Evolutionary conservation across 2,329 filamentous ascomycete species (phyloP).

Genomic region (Ceratocystis harringtonii): DNA sequence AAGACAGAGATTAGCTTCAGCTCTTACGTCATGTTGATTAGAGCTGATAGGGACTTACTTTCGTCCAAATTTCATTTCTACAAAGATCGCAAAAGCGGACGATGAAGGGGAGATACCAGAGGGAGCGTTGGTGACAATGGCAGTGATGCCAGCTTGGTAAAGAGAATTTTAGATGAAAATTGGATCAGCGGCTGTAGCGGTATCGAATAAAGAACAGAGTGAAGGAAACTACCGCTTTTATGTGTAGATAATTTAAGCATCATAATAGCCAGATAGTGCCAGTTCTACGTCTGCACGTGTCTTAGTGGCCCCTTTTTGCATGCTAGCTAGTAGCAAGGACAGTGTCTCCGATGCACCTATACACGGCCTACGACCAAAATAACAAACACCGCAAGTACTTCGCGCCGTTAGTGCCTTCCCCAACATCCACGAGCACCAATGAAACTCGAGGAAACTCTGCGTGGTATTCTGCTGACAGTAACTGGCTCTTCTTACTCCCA

Average conservation of each 20-base stretch:
- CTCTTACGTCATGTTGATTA: not conserved
- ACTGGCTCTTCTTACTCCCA: not conserved
- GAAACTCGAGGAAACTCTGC: not conserved
- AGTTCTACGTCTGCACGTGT: not conserved
- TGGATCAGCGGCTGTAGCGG: not conserved
- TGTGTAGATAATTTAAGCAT: not conserved
- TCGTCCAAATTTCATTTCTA: constrained; percentile 46
- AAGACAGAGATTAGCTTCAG: constrained; percentile 19
- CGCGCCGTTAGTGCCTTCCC: not conserved
- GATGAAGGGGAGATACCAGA: not conserved
- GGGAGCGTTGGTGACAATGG: constrained; percentile 7
- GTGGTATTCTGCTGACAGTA: not conserved
- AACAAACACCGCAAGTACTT: not conserved
- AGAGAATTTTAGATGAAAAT: not conserved
- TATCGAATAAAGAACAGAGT: not conserved
- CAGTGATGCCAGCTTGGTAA: not conserved
- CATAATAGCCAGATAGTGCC: not conserved
- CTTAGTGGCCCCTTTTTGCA: not conserved
- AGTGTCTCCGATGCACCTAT: not conserved
- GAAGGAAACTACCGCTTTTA: constrained; percentile 1
- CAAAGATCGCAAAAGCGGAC: not conserved
- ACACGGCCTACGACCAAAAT: not conserved
- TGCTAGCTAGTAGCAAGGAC: not conserved
- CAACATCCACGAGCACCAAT: not conserved
- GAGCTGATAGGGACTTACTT: constrained; percentile 32